Percentiles rank a stretch among this genome's conserved stretches.
These are phyloP conservation scores for Deinandra increscens DNA, from an alignment of 129 eudicot species.

Conservation along the genomic window DNA sequence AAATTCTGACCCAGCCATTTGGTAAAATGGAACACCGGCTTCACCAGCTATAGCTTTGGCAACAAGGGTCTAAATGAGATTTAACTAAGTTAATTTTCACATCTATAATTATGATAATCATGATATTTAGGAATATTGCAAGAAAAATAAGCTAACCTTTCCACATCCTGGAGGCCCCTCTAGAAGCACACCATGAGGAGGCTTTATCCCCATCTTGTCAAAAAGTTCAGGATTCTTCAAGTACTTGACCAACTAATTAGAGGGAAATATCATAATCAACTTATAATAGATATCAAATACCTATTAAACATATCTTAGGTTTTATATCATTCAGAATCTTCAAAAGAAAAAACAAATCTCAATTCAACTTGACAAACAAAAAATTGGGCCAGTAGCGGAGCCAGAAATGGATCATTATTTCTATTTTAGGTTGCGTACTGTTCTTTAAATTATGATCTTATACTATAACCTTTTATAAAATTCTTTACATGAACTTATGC, in stretches of 20 bases:
- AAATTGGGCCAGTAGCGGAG: too few relatives aligned
- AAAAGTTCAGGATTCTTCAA: slow-evolving; percentile 85
- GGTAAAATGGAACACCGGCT: slow-evolving; percentile 96
- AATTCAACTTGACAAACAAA: slow-evolving; percentile 5
- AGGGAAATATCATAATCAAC: slow-evolving; percentile 2
- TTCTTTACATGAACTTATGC: neutral
- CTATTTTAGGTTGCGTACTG: neutral
- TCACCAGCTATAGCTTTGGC: slow-evolving; percentile 99
- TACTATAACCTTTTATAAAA: neutral
- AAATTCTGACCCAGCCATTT: slow-evolving; percentile 98
- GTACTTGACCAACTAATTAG: slow-evolving; percentile 65
- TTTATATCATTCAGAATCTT: neutral
- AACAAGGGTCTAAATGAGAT: slow-evolving; percentile 62
- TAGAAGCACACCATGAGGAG: slow-evolving; percentile 93
- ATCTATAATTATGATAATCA: neutral
- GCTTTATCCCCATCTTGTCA: slow-evolving; percentile 85
- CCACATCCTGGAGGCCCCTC: slow-evolving; percentile 99
- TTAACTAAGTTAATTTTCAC: neutral
- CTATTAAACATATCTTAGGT: slow-evolving; percentile 13
- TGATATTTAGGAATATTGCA: neutral
- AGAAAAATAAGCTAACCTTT: slow-evolving; percentile 46
- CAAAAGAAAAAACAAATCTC: neutral
- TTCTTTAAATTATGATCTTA: neutral
- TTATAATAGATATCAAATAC: slow-evolving; percentile 8
- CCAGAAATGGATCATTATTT: neutral